Base-by-base conservation (phyloP, 2,329 filamentous ascomycete genomes). In the Aspergillus sp. region DNA sequence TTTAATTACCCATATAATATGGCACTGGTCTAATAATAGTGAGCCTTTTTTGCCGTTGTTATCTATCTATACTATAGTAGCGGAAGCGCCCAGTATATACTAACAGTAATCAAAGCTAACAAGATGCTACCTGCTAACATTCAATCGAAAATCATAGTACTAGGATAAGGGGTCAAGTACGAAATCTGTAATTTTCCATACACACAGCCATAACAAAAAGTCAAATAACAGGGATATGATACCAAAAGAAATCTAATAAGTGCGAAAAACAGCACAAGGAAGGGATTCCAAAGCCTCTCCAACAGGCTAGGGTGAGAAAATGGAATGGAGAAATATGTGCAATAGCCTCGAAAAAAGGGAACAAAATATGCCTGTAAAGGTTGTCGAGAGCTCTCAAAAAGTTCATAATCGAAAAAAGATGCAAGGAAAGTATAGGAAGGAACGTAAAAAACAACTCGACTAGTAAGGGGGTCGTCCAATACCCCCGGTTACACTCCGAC, bases 381-480 rank as follows among this genome's bases (percentile, higher is more conserved):
- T 21, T 40, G 46, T 48, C 43, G 19, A 43, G 4, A 50, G 40
- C 27, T 25, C 14, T 41, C 46, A 55, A 11, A 37, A 47, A 46
- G 27, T 12, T 37, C 17, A 55, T 37, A 43, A 31, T 31, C 27
- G 37, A 2, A 31, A 31, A 25, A 43, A 37, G 58, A 52, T 44
- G 37, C 25, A 41, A 52, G 35, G 49, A 49, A 56, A 33, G 17
- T 57, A n/a, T n/a, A 17, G 37, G 7, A 44, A 52, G 51, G 44
- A 44, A 50, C 25, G 44, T 47, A 40, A 58, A 46, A 55, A 7
- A 48, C 45, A 51, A 25, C 39, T 14, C 39, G 35, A 15, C 65
- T 62, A 73, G 57, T 73, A 73, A 19, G 71, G 71, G 33, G 71
- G 71, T 17, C 70, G 70, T 40, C 71, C 70, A 37, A 73, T 68